Conservation (phyloP, 1,284 basidiomycete species). For the Ceratorhiza oryzae-sativae region DNA sequence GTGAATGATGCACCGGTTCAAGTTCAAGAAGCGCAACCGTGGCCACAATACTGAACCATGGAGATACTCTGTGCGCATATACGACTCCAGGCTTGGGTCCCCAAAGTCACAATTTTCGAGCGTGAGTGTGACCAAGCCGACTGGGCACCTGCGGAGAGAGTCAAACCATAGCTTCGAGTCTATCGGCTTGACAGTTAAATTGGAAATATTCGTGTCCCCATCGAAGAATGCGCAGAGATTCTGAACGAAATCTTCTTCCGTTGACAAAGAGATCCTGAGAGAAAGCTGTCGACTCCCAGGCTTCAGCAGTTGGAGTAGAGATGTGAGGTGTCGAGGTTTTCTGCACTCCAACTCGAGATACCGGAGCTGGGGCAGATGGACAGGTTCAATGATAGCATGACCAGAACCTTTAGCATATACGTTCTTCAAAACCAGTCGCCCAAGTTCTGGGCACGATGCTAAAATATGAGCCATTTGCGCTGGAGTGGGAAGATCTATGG, state of each 20-base stretch:
- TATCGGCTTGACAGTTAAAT: not conserved
- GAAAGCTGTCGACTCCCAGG: not conserved
- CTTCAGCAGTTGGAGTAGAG: not conserved
- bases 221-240: not conserved
- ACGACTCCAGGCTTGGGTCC: not conserved
- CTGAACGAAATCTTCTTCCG: not conserved
- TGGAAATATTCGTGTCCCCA: not conserved
- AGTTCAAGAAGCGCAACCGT: not conserved
- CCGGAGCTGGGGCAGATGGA: not conserved
- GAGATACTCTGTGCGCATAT: not conserved
- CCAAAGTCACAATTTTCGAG: not conserved
- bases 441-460: not conserved
- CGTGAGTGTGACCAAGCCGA: not conserved
- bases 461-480: not conserved
- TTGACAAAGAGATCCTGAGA: not conserved
- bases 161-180: not conserved
- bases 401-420: not conserved
- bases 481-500: not conserved
- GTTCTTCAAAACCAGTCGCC: not conserved
- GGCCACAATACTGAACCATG: not conserved
- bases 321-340: not conserved
- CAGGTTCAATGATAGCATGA: not conserved
- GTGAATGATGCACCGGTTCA: not conserved
- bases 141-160: not conserved
- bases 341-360: not conserved